Evolutionary conservation across 1,139 yeast species (phyloP), one percentile per base, ranked within the genome.

Genomic region (Hemisphaericaspora xylanilytica): DNA sequence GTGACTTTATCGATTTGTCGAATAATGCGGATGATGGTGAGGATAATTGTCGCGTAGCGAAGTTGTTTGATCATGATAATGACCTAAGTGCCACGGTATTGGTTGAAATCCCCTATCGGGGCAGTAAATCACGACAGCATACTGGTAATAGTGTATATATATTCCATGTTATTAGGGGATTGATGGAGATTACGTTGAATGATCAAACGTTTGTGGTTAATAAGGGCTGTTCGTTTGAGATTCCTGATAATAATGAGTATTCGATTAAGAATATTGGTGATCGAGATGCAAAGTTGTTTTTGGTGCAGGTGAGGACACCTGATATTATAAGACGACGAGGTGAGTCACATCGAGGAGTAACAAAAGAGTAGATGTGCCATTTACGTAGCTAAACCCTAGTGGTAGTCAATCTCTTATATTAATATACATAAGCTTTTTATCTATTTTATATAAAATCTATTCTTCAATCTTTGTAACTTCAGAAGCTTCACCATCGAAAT

Each of bases 181-280:
- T 74, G 2, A 59, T 87, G 11, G 87, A 86, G 52, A 90, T 86
- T 3, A 75, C 78, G 1, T 51, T 90, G 7, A 76, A 80, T 32
- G 78, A 18, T 17, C 10, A 70, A 20, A 70, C 65, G 16, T 86
- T 90, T 53, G 65, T 79, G 5, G 85, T 83, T 7, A 73, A 78
- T 0, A 67, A 73, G 45, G 96, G 96, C 1, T 85, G 95, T 41
- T 77, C 92, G 2, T 82, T 89, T 52, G 86, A 85, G 49, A 74
- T 89, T 3, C 97, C 97, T 0, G 74, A 84, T 62, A 84, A 82
- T 4, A 87, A 85, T 53, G 70, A 73, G 35, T 88, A 86, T 57
- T 76, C 85, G 42, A 67, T 85, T 56, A 65, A 69, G 44, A 80
- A 87, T 53, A 67, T 70, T 31, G 85, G 88, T 0, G 65, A 67